Evolutionary conservation across 2,329 filamentous ascomycete genomes (phyloP).

Genomic region (Hortaea sp.): DNA sequence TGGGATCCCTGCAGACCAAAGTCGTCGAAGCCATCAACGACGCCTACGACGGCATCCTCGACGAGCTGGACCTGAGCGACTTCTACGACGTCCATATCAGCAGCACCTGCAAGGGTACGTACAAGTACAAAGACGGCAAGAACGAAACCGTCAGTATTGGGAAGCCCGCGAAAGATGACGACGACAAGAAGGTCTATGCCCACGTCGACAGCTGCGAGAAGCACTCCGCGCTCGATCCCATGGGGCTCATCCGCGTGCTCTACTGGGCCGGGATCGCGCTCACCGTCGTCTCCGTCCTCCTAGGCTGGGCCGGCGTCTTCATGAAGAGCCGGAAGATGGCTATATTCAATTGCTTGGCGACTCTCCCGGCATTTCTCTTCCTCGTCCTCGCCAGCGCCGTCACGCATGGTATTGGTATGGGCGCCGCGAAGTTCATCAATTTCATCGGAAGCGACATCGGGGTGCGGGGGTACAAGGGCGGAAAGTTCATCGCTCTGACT

Average conservation of each 20-base stretch:
- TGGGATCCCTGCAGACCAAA: conserved; percentile 27
- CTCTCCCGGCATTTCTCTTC: conserved; percentile 42
- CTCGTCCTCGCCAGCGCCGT: conserved; percentile 67
- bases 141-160: conserved; percentile 31
- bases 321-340: conserved; percentile 38
- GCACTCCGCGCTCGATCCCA: conserved; percentile 44
- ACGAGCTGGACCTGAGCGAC: conserved; percentile 44
- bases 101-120: conserved; percentile 46
- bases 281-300: conserved; percentile 35
- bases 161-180: neutral
- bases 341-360: conserved; percentile 40
- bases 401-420: conserved; percentile 52
- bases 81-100: conserved; percentile 54
- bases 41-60: conserved; percentile 30
- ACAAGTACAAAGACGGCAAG: conserved; percentile 29
- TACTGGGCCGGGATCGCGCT: conserved; percentile 41
- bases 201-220: conserved; percentile 47
- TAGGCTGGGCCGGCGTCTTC: conserved; percentile 38
- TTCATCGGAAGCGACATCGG: conserved; percentile 41
- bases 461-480: conserved; percentile 40
- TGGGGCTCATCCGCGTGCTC: conserved; percentile 49
- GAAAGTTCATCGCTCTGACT: conserved; percentile 48
- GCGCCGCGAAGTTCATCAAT: conserved; percentile 44
- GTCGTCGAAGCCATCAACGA: conserved; percentile 33
- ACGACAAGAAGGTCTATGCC: conserved; percentile 31